Conservation (phyloP, 2,329 filamentous ascomycete genomes). For the Penicillium sp. region DNA sequence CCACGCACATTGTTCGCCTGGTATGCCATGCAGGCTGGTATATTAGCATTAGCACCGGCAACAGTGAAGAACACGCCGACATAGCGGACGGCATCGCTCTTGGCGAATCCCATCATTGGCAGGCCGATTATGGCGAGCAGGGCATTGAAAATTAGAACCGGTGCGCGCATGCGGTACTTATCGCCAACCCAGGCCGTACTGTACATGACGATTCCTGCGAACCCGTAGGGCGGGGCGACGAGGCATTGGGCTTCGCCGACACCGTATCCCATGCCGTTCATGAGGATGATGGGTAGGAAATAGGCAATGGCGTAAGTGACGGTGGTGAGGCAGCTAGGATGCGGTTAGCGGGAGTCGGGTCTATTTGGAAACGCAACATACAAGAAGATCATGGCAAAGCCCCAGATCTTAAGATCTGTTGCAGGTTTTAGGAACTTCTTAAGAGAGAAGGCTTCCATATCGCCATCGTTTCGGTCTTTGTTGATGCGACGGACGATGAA, state of each 20-base stretch:
- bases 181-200: slow-evolving; percentile 63
- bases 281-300: slow-evolving; percentile 74
- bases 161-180: slow-evolving; percentile 64
- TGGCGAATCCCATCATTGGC: slow-evolving; percentile 69
- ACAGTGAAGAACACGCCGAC: slow-evolving; percentile 75
- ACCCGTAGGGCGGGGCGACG: slow-evolving; percentile 66
- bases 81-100: slow-evolving; percentile 60
- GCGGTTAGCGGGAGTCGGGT: neutral
- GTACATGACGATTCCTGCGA: slow-evolving; percentile 65
- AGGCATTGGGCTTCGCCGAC: slow-evolving; percentile 67
- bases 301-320: slow-evolving; percentile 76
- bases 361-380: slow-evolving; percentile 12
- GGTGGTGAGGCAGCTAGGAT: slow-evolving; percentile 67
- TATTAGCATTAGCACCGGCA: slow-evolving; percentile 73
- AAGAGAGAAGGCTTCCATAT: slow-evolving; percentile 49
- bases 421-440: slow-evolving; percentile 50
- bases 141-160: slow-evolving; percentile 66
- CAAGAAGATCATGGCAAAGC: slow-evolving; percentile 55
- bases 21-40: slow-evolving; percentile 73
- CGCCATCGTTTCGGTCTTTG: slow-evolving; percentile 54
- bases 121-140: slow-evolving; percentile 67
- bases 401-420: slow-evolving; percentile 56
- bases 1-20: slow-evolving; percentile 86
- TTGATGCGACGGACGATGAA: slow-evolving; percentile 55
- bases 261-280: slow-evolving; percentile 61